These are phyloP conservation scores for Saturnispora zaruensis DNA, from an alignment of 805 yeast species.

Conservation along the genomic window DNA sequence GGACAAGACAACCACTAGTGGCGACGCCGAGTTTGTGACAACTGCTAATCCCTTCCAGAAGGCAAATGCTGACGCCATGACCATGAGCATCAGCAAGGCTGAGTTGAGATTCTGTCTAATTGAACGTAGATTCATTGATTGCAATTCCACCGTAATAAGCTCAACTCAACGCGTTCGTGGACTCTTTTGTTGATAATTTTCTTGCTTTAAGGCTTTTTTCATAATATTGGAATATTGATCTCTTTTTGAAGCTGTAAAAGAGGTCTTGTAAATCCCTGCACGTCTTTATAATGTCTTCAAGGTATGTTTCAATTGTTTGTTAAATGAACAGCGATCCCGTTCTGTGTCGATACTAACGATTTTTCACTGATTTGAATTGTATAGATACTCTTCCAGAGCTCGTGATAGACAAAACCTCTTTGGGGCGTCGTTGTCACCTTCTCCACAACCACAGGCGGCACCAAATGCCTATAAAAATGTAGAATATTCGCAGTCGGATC, in stretches of 20 bases:
- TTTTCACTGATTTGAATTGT: neutral
- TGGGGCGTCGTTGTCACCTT: constrained; percentile 6
- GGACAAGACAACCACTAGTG: constrained; percentile 91
- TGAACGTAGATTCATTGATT: constrained; percentile 24
- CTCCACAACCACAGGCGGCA: constrained; percentile 22
- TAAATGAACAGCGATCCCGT: too few relatives aligned
- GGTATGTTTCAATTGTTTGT: constrained; percentile 12
- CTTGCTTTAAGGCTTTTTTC: neutral
- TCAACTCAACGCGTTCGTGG: neutral
- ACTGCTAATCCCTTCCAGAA: constrained; percentile 81
- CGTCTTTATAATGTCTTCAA: constrained; percentile 14
- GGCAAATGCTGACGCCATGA: constrained; percentile 82
- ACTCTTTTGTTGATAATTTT: constrained; percentile 1
- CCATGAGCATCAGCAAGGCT: constrained; percentile 64
- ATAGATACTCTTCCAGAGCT: constrained; percentile 5
- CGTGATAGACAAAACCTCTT: constrained; percentile 9
- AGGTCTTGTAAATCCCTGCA: neutral
- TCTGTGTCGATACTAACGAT: neutral
- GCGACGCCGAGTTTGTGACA: constrained; percentile 76
- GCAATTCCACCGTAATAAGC: neutral
- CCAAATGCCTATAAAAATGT: constrained; percentile 34
- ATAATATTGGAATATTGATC: neutral
- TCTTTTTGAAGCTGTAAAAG: neutral
- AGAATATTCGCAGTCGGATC: constrained; percentile 37
- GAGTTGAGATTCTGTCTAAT: constrained; percentile 29